Evolutionary conservation across 257 asterid species (phyloP).

Genomic region (Lavandula angustifolia): DNA sequence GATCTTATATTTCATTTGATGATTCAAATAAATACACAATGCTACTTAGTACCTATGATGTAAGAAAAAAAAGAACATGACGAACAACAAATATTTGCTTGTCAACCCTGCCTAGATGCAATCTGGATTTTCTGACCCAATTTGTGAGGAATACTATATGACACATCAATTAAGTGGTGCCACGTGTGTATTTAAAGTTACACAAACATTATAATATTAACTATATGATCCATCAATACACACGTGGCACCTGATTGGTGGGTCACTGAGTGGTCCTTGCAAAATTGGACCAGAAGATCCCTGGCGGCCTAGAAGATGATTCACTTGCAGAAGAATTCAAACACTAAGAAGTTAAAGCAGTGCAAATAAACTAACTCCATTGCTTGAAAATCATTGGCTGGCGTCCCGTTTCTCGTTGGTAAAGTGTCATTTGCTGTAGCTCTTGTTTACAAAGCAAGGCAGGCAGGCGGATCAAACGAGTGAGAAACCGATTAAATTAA

Average conservation of each 20-base stretch:
- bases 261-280: no score
- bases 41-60: neutral
- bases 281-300: no score
- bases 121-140: no score
- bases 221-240: no score
- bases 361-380: neutral
- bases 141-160: no score
- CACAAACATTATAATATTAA: no score
- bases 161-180: no score
- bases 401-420: conserved; percentile 12
- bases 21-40: no score
- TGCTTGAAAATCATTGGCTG: neutral
- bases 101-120: conserved; percentile 18
- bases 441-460: conserved; percentile 28
- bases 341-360: conserved; percentile 4
- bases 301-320: conserved; percentile 29
- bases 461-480: conserved; percentile 35
- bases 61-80: conserved; percentile 13
- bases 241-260: no score
- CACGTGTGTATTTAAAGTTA: no score
- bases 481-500: conserved; percentile 4
- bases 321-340: conserved; percentile 16
- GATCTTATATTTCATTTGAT: no score
- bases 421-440: conserved; percentile 22
- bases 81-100: neutral